Base-by-base conservation (phyloP, 805 yeast species). In the Candida michaelii region DNA sequence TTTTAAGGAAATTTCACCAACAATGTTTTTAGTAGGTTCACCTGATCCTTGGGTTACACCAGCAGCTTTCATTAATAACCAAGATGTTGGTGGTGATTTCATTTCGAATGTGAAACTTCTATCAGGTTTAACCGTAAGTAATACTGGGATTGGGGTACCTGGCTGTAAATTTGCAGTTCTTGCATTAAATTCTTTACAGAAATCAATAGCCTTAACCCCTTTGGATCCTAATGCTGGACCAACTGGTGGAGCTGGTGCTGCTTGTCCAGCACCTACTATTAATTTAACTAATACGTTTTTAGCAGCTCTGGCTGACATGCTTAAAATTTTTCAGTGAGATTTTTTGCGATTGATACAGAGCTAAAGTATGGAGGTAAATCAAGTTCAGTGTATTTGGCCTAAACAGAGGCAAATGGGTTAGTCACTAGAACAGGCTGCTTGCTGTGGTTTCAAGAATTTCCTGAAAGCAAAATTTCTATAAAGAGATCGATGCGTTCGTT, bases 141-240 rank as follows among this genome's bases (percentile, higher is more conserved):
- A 65, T 33, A 86, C 90, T 0, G 99, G 99, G 35, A 91, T 78
- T 11, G 99, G 99, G 1, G 80, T 79, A 33, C 96, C 97, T 12
- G 95, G 89, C 40, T 77, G 77, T 59, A 79, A 85, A 51, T 82
- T 82, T 6, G 96, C 95, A 10, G 98, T 89, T 63, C 96, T 82
- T 18, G 99, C 99, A 62, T 93, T 93, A 74, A 93, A 93, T 62
- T 93, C 98, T 65, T 93, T 93, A 70, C 98, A 91, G 58, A 93
- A 93, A 65, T 93, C 99, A 58, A 93, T 93, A 49, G 98, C 98
- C 62, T 93, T 93, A 36, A 93, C 95, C 73, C 99, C 99, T 64
- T 91, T 91, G 46, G 98, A 91, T 52, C 99, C 99, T 38, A 93
- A 73, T 0, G 98, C 99, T 35, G 99, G 99, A 51, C 99, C 99